Evolutionary conservation across 2,329 filamentous ascomycete species (phyloP).

Genomic region (Monilinia polystroma): DNA sequence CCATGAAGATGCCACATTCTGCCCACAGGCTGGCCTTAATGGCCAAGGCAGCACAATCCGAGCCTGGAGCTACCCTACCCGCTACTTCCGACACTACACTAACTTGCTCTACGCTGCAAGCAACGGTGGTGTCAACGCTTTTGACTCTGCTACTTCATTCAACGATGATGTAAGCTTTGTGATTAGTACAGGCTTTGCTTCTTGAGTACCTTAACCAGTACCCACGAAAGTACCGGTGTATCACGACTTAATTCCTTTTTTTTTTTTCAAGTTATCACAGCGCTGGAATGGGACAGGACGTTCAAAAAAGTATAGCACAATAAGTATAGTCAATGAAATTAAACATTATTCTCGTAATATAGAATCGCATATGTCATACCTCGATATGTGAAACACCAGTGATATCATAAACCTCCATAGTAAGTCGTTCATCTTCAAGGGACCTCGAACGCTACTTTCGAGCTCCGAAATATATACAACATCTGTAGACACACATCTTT

Average conservation of each 20-base stretch:
- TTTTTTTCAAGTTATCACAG: not conserved
- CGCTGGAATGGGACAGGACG: no score
- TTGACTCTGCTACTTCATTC: constrained; percentile 51
- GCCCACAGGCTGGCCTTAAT: constrained; percentile 52
- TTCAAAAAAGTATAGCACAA: not conserved
- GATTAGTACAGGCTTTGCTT: constrained; percentile 48
- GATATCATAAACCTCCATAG: no score
- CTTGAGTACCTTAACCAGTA: constrained; percentile 35
- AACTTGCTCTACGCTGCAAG: constrained; percentile 50
- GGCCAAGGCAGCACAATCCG: constrained; percentile 53
- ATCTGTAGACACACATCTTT: no score
- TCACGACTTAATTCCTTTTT: not conserved
- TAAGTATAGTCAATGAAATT: not conserved
- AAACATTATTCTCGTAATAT: no score
- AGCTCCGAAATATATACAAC: no score
- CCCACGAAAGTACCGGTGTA: not conserved
- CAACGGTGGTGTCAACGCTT: constrained; percentile 56
- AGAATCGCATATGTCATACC: no score
- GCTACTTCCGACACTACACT: constrained; percentile 56
- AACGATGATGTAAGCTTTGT: constrained; percentile 56
- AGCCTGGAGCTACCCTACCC: constrained; percentile 60
- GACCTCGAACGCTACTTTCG: no score
- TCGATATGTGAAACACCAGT: no score
- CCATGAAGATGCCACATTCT: constrained; percentile 63
- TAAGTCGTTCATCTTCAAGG: no score